Evolutionary conservation across 2,329 filamentous ascomycete genomes (phyloP).

Genomic region (Chaetomium olivaceum): DNA sequence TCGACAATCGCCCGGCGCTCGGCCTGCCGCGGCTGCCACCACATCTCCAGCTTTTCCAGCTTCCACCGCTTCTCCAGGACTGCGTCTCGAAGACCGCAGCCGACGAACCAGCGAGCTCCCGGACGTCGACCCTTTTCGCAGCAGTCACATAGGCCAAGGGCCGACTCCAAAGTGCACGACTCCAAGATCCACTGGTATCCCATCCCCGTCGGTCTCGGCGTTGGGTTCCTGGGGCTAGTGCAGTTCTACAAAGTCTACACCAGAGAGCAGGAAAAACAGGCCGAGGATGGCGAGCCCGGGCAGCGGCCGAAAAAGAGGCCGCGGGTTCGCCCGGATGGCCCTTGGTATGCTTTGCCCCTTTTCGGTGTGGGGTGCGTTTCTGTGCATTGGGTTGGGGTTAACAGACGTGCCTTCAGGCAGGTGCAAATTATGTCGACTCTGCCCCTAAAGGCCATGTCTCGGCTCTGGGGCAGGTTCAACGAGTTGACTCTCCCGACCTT

Average conservation of each 20-base stretch:
- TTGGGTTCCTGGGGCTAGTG: constrained; percentile 78
- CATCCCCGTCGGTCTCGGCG: constrained; percentile 82
- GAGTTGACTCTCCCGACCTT: constrained; percentile 86
- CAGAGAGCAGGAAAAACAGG: constrained; percentile 55
- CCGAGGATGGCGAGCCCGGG: constrained; percentile 45
- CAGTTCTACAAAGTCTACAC: constrained; percentile 76
- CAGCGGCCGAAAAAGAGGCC: constrained; percentile 52
- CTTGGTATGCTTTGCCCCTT: constrained; percentile 58
- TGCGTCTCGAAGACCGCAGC: constrained; percentile 25
- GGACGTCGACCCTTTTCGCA: constrained; percentile 43
- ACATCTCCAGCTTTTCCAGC: constrained; percentile 7
- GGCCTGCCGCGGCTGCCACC: constrained; percentile 23
- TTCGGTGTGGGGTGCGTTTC: neutral
- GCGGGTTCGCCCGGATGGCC: constrained; percentile 76
- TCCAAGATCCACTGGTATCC: constrained; percentile 80
- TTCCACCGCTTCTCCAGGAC: neutral
- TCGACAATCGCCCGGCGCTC: constrained; percentile 24
- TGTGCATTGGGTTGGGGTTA: constrained; percentile 9
- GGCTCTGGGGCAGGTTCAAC: constrained; percentile 89
- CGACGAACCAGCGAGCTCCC: constrained; percentile 27
- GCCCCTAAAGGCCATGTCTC: constrained; percentile 85
- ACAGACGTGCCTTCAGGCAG: constrained; percentile 55
- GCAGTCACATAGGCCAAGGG: constrained; percentile 49
- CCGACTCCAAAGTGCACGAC: constrained; percentile 55
- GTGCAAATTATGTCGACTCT: constrained; percentile 92